Conservation (phyloP, 768 basidiomycete genomes). For the Exidia glandulosa region DNA sequence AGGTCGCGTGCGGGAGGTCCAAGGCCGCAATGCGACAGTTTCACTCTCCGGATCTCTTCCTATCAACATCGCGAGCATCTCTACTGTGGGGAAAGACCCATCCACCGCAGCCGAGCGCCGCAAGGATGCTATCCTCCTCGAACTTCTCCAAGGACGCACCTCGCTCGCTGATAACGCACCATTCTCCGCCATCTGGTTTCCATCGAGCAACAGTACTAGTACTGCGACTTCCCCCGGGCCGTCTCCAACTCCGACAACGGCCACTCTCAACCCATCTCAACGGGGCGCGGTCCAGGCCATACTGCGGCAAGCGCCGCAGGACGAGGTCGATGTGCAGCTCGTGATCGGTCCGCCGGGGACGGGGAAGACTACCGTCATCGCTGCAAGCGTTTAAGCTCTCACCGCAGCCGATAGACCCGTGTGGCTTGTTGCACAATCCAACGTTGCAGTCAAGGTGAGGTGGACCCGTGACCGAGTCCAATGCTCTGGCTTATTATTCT, state of each 20-base stretch:
- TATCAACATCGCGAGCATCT: too few species aligned
- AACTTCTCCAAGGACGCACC: too few species aligned
- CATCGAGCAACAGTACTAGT: too few species aligned
- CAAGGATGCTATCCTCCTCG: too few species aligned
- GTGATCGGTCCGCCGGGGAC: slow-evolving; percentile 48
- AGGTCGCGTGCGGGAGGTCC: too few species aligned
- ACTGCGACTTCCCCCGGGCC: too few species aligned
- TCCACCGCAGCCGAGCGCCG: too few species aligned
- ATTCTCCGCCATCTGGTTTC: too few species aligned
- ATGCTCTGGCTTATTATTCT: background rate
- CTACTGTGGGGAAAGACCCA: too few species aligned
- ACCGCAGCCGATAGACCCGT: slow-evolving; percentile 31
- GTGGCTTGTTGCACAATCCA: slow-evolving; percentile 78
- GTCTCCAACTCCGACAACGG: background rate
- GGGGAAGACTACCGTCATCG: slow-evolving; percentile 66
- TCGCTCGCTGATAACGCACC: too few species aligned
- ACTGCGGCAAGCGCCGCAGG: slow-evolving; percentile 26
- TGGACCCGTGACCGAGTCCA: background rate
- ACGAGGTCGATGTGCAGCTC: background rate
- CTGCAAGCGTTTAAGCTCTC: slow-evolving; percentile 31
- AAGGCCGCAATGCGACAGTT: too few species aligned
- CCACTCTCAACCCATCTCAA: background rate
- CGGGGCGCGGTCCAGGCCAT: slow-evolving; percentile 23
- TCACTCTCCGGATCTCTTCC: too few species aligned
- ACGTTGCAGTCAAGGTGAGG: slow-evolving; percentile 61